These are phyloP conservation scores for cucumber (Cucumis sativus) DNA, from an alignment of 306 rosid species.

Conservation along the genomic window DNA sequence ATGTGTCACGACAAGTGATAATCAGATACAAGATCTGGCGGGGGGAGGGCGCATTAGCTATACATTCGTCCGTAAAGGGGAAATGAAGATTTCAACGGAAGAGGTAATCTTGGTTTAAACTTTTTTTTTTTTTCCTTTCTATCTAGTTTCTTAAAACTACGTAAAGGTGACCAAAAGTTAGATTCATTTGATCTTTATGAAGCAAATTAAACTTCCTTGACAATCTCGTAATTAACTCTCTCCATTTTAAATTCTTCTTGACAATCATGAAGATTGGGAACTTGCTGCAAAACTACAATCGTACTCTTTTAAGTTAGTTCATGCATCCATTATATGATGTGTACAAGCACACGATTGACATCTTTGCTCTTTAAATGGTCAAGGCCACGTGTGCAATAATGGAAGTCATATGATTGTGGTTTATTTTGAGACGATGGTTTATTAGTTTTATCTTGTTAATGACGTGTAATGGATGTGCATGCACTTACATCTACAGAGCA, in stretches of 20 bases:
- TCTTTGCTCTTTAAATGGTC: neutral
- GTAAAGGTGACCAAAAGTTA: neutral
- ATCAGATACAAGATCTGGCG: constrained; percentile 18
- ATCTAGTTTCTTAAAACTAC: constrained; percentile 5
- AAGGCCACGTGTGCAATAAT: neutral
- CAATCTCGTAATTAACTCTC: neutral
- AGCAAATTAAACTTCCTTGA: neutral
- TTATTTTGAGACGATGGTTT: neutral
- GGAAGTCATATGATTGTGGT: neutral
- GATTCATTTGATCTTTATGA: neutral
- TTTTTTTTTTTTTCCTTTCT: neutral
- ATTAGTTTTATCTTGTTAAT: neutral
- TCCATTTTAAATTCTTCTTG: neutral
- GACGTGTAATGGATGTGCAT: neutral
- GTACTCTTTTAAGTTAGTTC: neutral
- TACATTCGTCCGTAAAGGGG: constrained; percentile 19
- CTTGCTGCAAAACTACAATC: neutral
- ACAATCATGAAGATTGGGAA: neutral
- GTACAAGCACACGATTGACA: neutral
- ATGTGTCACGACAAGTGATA: constrained; percentile 46
- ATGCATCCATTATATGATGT: neutral
- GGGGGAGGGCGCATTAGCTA: constrained; percentile 18
- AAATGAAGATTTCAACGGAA: constrained; percentile 20
- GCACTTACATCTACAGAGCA: constrained; percentile 15
- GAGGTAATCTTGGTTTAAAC: constrained; percentile 28